Conservation (phyloP, 306 rosid species). For the Ormosia emarginata region DNA sequence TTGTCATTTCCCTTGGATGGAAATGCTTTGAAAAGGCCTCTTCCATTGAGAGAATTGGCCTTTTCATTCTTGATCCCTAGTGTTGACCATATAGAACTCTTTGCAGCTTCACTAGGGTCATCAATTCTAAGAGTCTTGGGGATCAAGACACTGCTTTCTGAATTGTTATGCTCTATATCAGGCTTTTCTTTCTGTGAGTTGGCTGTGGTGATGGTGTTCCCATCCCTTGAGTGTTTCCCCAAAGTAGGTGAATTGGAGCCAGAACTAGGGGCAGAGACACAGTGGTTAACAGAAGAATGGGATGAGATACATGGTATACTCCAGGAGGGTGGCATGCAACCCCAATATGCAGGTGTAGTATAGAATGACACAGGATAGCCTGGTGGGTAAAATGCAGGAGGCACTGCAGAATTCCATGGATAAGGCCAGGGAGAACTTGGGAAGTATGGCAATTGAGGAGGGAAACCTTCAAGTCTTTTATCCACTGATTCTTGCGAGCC, state of each 20-base stretch:
- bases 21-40: slow-evolving; percentile 58
- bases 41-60: slow-evolving; percentile 41
- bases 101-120: slow-evolving; percentile 69
- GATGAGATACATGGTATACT: slow-evolving; percentile 42
- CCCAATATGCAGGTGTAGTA: slow-evolving; percentile 62
- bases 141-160: slow-evolving; percentile 44
- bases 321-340: slow-evolving; percentile 58
- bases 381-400: slow-evolving; percentile 52
- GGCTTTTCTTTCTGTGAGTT: slow-evolving; percentile 39
- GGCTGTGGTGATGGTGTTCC: slow-evolving; percentile 33
- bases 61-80: slow-evolving; percentile 65
- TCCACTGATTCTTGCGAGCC: slow-evolving; percentile 34
- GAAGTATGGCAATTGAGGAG: slow-evolving; percentile 52
- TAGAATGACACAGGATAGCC: slow-evolving; percentile 69
- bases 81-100: slow-evolving; percentile 67
- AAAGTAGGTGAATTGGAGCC: slow-evolving; percentile 39
- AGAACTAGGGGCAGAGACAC: slow-evolving; percentile 30
- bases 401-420: slow-evolving; percentile 49
- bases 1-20: slow-evolving; percentile 49
- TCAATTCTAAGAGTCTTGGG: slow-evolving; percentile 73
- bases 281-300: slow-evolving; percentile 32
- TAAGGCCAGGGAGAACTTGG: slow-evolving; percentile 55
- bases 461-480: slow-evolving; percentile 38
- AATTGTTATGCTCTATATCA: slow-evolving; percentile 24
- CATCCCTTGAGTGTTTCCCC: slow-evolving; percentile 85